Evolutionary conservation across 2,329 filamentous ascomycete genomes (phyloP).

Genomic region (Neurospora sp.): DNA sequence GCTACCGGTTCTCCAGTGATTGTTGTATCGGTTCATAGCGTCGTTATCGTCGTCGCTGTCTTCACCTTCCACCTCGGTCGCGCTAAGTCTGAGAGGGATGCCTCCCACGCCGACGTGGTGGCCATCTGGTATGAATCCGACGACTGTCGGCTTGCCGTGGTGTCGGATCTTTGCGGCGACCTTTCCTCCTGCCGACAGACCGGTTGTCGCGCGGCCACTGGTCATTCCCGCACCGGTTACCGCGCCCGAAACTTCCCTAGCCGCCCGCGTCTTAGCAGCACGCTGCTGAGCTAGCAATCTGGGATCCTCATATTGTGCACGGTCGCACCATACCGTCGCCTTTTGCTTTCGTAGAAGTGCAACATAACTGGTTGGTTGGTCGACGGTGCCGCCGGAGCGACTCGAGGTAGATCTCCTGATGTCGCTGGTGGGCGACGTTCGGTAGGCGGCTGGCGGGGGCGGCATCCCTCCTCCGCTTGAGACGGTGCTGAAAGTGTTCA

Average conservation of each 20-base stretch:
- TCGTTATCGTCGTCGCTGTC: slow-evolving; percentile 68
- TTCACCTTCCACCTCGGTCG: slow-evolving; percentile 88
- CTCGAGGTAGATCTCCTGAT: slow-evolving; percentile 72
- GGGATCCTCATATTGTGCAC: slow-evolving; percentile 85
- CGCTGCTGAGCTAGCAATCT: slow-evolving; percentile 72
- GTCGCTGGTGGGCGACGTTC: slow-evolving; percentile 45
- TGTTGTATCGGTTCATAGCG: slow-evolving; percentile 39
- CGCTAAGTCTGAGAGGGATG: slow-evolving; percentile 83
- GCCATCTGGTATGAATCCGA: slow-evolving; percentile 66
- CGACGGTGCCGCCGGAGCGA: slow-evolving; percentile 49
- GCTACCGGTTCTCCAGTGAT: slow-evolving; percentile 63
- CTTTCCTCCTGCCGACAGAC: slow-evolving; percentile 46
- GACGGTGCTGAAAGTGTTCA: slow-evolving; percentile 61
- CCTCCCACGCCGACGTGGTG: slow-evolving; percentile 68
- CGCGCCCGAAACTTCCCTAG: slow-evolving; percentile 67
- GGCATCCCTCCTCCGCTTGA: slow-evolving; percentile 38
- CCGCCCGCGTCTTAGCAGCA: slow-evolving; percentile 77
- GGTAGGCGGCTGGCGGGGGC: slow-evolving; percentile 43
- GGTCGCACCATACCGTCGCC: slow-evolving; percentile 96
- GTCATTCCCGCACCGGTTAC: slow-evolving; percentile 33
- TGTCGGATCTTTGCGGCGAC: slow-evolving; percentile 82
- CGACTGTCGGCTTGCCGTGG: slow-evolving; percentile 68
- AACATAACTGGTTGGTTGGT: slow-evolving; percentile 69
- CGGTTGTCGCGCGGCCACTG: slow-evolving; percentile 48
- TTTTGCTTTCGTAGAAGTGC: slow-evolving; percentile 95